Evolutionary conservation across 148 eudicot species (phyloP).

Genomic region (Vaccinium vitisidaea): DNA sequence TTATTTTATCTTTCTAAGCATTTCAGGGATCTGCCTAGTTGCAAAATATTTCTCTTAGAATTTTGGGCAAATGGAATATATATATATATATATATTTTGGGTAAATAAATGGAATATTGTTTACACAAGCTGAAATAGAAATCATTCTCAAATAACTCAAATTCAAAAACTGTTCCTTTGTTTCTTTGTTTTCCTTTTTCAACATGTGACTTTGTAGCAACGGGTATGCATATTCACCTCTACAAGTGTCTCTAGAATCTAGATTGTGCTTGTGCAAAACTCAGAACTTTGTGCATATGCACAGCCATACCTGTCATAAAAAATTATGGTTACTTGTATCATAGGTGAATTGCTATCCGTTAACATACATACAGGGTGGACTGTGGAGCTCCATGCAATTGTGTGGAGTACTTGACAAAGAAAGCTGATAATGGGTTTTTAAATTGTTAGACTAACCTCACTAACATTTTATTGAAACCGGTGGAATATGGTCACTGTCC

Average conservation of each 20-base stretch:
- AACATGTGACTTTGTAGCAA: background rate
- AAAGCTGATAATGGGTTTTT: background rate
- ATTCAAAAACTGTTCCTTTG: too few relatives aligned
- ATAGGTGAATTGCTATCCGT: background rate
- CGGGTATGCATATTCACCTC: background rate
- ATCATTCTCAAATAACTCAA: background rate
- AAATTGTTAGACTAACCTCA: background rate
- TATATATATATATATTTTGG: too few relatives aligned
- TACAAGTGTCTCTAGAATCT: background rate
- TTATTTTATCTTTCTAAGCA: background rate
- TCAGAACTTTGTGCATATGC: background rate
- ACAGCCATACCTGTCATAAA: background rate
- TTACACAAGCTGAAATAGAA: background rate
- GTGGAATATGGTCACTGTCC: background rate
- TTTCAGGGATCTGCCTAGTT: background rate
- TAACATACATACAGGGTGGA: background rate
- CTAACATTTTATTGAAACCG: background rate
- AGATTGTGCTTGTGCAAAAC: background rate
- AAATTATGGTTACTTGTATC: background rate
- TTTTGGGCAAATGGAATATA: background rate
- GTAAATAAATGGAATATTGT: too few relatives aligned
- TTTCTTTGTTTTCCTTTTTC: background rate
- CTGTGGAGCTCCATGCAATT: background rate
- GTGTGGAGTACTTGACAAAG: background rate
- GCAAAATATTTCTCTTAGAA: background rate